These are phyloP conservation scores for Nakazawaea wickerhamii DNA, from an alignment of 805 yeast genomes.

Conservation along the genomic window DNA sequence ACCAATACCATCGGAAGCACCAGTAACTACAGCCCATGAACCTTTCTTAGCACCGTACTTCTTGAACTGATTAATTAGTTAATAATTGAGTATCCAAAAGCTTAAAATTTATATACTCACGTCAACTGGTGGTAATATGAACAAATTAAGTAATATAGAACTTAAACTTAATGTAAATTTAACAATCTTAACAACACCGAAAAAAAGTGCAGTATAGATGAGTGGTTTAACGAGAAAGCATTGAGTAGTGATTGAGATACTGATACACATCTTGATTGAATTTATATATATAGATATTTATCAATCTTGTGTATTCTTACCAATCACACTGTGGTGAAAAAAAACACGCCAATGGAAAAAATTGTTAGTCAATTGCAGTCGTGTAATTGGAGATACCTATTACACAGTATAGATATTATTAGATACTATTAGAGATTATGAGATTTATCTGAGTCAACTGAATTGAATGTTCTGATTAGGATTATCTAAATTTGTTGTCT, in stretches of 20 bases:
- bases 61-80: slow-evolving; percentile 25
- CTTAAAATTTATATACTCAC: slow-evolving; percentile 14
- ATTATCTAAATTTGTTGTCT: too few relatives aligned
- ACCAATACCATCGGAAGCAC: slow-evolving; percentile 97
- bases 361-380: too few relatives aligned
- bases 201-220: slow-evolving; percentile 39
- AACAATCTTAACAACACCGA: slow-evolving; percentile 61
- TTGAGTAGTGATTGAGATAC: not conserved
- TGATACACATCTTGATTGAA: not conserved
- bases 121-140: slow-evolving; percentile 55
- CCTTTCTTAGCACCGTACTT: slow-evolving; percentile 75
- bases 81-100: not conserved
- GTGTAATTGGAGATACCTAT: too few relatives aligned
- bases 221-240: slow-evolving; percentile 17
- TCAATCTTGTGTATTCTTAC: slow-evolving; percentile 38
- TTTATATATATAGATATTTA: not conserved
- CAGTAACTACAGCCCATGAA: slow-evolving; percentile 93
- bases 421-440: too few relatives aligned
- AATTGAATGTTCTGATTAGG: too few relatives aligned
- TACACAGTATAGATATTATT: too few relatives aligned
- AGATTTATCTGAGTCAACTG: too few relatives aligned
- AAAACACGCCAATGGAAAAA: too few relatives aligned
- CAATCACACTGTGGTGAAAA: too few relatives aligned
- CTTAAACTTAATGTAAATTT: slow-evolving; percentile 41
- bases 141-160: slow-evolving; percentile 56